These are phyloP conservation scores for Fusarium guadeloupense DNA, from an alignment of 2,329 filamentous ascomycete genomes.

Conservation along the genomic window DNA sequence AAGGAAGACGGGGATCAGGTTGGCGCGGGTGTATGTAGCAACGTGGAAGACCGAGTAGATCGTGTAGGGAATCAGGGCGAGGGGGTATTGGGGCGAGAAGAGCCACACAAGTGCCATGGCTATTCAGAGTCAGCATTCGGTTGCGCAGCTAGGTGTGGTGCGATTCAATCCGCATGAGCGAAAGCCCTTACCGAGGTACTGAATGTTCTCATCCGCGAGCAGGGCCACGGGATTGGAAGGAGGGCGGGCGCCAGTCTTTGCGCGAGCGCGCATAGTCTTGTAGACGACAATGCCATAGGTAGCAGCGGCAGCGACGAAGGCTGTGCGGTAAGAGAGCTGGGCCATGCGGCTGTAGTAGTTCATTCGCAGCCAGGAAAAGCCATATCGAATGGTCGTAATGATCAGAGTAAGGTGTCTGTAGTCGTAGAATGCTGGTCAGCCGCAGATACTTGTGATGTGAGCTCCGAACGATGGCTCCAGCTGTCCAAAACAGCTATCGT, in stretches of 20 bases:
- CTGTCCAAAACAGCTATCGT: constrained; percentile 24
- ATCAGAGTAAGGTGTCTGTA: constrained; percentile 86
- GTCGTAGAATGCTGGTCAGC: constrained; percentile 25
- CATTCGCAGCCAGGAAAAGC: constrained; percentile 86
- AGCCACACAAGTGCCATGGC: constrained; percentile 97
- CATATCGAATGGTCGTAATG: constrained; percentile 82
- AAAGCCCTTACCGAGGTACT: constrained; percentile 82
- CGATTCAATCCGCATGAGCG: background rate
- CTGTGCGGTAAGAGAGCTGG: constrained; percentile 85
- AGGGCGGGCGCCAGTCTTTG: constrained; percentile 74
- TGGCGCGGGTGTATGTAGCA: constrained; percentile 93
- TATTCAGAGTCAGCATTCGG: constrained; percentile 50
- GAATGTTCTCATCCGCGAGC: constrained; percentile 91
- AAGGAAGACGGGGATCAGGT: constrained; percentile 86
- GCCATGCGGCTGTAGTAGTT: constrained; percentile 84
- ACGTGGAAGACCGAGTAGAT: constrained; percentile 99
- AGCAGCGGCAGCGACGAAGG: constrained; percentile 86
- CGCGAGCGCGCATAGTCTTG: constrained; percentile 91
- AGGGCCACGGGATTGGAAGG: constrained; percentile 70
- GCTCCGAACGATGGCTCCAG: constrained; percentile 1
- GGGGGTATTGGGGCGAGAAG: constrained; percentile 84
- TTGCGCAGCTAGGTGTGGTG: background rate
- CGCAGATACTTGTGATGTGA: background rate
- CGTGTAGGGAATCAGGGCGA: constrained; percentile 91
- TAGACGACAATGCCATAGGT: constrained; percentile 99